Base-by-base conservation (phyloP, 2,329 filamentous ascomycete genomes). In the Lanzia echinophila region DNA sequence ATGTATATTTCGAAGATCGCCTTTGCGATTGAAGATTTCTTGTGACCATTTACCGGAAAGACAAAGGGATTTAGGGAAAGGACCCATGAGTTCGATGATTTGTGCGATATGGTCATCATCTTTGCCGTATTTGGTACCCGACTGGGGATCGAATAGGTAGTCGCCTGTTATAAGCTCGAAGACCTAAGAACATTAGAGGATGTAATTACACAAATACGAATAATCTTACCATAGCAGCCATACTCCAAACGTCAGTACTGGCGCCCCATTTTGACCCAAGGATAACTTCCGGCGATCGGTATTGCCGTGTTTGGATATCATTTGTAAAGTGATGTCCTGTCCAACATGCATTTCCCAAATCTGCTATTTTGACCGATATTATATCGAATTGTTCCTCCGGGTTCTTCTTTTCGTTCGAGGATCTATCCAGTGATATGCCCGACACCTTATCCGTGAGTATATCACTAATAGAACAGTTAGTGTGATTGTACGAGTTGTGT, bases 201-300 rank as follows among this genome's bases (percentile, higher is more conserved):
- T 12, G 33, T 44, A 5, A 33, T 39, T n/a, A 33, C 3, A 31
- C 13, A 12, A n/a, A 5, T 10, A 8, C 20, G 39, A 15, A n/a
- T 13, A 17, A 47, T 68, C 83, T 65, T 79, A 97, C 94, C 94
- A 99, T 99, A 62, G 88, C 88, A 56, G 94, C 91, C 94, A 99
- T 99, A 73, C 92, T 97, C 94, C 94, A 99, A 7, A 97, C 88
- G 72, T 99, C 94, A 1, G 94, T 97, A 69, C 92, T 97, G n/a
- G 94, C 94, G 62, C 94, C 94, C 94, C 94, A 99, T 75, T 97
- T 97, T 3, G 90, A 84, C 38, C 94, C 94, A 19, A 99, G 76
- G 57, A 99, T 97, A 54, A 99, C 94, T 72, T 99, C 94, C 1
- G 94, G 94, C 1, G 94, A 97, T 54, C 94, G 81, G 71, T 99